Evolutionary conservation across 768 basidiomycete genomes (phyloP), one percentile per base, ranked within the genome.

Genomic region (Kwoniella mangroviensis): DNA sequence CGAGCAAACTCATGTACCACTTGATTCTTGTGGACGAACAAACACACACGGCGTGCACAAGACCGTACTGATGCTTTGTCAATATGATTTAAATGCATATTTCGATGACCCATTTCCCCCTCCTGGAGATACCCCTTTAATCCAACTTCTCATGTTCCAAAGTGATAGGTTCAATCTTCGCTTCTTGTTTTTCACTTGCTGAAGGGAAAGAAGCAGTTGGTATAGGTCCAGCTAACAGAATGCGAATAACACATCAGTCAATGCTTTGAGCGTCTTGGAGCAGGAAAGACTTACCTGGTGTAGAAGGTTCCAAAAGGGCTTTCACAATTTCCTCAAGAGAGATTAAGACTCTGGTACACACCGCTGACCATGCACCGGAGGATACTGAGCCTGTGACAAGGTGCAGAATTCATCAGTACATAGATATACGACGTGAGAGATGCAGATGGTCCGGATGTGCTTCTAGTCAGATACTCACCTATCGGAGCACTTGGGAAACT

Each of bases 321-420:
- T 88, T 90, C 66, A 90, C 89, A 5, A 90, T 85, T 24, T 88
- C 86, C 82, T 93, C 92, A 55, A 89, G 86, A n/a, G 90, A 86
- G 69, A 87, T 86, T 68, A 98, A 87, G n/a, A 93, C 91, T 61
- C 93, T 87, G 73, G 88, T 90, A 83, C 94, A 95, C 9, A 93
- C 92, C 89, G 97, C 92, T 79, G 94, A 92, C 96, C 96, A 99
- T 51, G 93, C 88, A 0, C 91, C 92, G 52, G 94, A 93, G 75
- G 93, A 93, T 69, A 99, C 91, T 12, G 93, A 92, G 12, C 96
- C 95, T 94, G 49, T 19, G 70, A 59, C 40, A 61, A 26, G 10
- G 2, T n/a, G 54, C 67, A 66, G 68, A 52, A 17, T 3, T 17
- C 45, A 49, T 49, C 45, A 49, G 15, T 34, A 34, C 4, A 34